Conservation (phyloP, 192 early-diverging fungal species). For the Chytriomyces hyalinus region DNA sequence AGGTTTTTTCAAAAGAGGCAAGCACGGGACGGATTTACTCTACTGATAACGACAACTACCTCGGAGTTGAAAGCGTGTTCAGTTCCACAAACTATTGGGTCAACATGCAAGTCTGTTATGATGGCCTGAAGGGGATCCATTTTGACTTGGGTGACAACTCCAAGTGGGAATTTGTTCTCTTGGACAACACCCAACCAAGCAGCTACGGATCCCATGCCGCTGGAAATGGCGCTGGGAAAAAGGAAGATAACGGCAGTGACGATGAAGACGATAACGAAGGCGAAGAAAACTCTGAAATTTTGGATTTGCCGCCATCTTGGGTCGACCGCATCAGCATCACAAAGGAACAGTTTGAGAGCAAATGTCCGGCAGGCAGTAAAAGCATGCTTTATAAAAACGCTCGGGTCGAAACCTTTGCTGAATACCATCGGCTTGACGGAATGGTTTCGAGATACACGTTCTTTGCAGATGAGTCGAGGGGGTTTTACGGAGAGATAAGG, state of each 20-base stretch:
- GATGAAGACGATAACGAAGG: conserved; percentile 51
- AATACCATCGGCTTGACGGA: conserved; percentile 61
- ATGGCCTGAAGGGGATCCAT: conserved; percentile 66
- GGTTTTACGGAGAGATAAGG: conserved; percentile 53
- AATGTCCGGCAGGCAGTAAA: conserved; percentile 60
- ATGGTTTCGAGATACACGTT: conserved; percentile 62
- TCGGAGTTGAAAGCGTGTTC: conserved; percentile 66
- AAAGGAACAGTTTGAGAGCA: conserved; percentile 58
- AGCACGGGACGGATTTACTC: conserved; percentile 54
- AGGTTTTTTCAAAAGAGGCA: conserved; percentile 43
- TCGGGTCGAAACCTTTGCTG: conserved; percentile 61
- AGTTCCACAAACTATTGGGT: conserved; percentile 65
- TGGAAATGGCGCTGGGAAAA: conserved; percentile 38
- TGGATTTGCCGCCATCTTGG: conserved; percentile 65
- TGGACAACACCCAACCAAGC: conserved; percentile 60
- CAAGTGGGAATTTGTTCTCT: conserved; percentile 67
- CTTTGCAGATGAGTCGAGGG: conserved; percentile 51
- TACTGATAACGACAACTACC: conserved; percentile 58
- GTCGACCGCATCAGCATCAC: conserved; percentile 51
- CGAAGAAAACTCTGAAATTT: conserved; percentile 44
- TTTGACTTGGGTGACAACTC: conserved; percentile 66
- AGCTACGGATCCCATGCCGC: conserved; percentile 11
- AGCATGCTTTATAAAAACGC: conserved; percentile 55
- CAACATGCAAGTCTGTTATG: conserved; percentile 68
- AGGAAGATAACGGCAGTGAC: conserved; percentile 42